These are phyloP conservation scores for Eucalyptus erythrocorys DNA, from an alignment of 345 rosid species.

Conservation along the genomic window DNA sequence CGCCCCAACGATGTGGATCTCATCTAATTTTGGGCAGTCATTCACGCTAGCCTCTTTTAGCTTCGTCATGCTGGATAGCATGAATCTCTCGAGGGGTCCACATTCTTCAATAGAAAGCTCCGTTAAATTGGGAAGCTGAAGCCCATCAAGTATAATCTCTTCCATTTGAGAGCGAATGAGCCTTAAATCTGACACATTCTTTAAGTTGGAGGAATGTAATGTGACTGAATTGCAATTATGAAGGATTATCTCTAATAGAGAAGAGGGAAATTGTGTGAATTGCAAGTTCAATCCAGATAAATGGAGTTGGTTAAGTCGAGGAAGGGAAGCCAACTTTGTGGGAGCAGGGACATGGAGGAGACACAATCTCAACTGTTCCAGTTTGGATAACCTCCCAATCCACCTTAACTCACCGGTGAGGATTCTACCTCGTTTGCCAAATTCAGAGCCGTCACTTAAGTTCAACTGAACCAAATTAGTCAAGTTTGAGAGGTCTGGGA, in stretches of 20 bases:
- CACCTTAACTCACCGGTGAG: too few relatives aligned
- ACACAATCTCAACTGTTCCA: too few relatives aligned
- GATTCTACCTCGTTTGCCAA: too few relatives aligned
- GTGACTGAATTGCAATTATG: neutral
- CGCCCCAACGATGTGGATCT: neutral
- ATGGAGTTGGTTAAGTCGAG: rapidly evolving
- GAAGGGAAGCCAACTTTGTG: too few relatives aligned
- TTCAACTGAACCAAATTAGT: neutral
- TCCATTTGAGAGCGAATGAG: neutral
- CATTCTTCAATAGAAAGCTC: rapidly evolving
- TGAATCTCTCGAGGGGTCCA: neutral
- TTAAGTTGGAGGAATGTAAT: neutral
- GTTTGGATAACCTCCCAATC: rapidly evolving
- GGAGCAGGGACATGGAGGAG: too few relatives aligned
- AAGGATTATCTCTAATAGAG: too few relatives aligned
- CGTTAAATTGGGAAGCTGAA: neutral
- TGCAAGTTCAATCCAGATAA: too few relatives aligned
- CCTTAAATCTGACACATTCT: neutral
- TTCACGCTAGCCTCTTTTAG: neutral
- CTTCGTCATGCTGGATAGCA: neutral
- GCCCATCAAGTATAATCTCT: neutral
- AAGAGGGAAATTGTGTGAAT: too few relatives aligned
- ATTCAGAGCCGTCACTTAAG: rapidly evolving
- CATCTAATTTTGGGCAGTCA: neutral
- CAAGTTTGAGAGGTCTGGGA: neutral